A percentile compares a stretch with the other conserved stretches of the same genome.
Evolutionary conservation across 257 asterid genomes (phyloP).

Genomic region (Gynochthodes officinalis): DNA sequence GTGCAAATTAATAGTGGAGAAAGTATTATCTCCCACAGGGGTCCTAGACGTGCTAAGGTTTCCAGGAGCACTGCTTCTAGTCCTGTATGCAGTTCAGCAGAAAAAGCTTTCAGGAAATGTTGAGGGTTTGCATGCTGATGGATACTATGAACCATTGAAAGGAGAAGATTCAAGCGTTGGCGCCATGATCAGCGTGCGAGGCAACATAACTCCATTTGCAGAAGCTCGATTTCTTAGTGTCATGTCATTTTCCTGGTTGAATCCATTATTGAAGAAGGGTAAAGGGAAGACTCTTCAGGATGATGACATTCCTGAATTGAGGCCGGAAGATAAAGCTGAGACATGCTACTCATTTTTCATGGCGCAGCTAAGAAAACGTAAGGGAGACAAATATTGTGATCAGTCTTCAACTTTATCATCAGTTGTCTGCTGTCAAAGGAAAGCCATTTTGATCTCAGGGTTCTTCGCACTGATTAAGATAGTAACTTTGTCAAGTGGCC

Average conservation of each 20-base stretch:
- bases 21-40: background rate
- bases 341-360: conserved; percentile 24
- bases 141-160: conserved; percentile 12
- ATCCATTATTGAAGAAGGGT: conserved; percentile 31
- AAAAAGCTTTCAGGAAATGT: conserved; percentile 4
- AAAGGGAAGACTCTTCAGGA: conserved; percentile 23
- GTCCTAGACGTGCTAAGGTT: conserved; percentile 17
- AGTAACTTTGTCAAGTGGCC: conserved; percentile 27
- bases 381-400: background rate
- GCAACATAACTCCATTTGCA: conserved; percentile 25
- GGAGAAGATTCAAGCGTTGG: conserved; percentile 14
- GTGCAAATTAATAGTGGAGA: conserved; percentile 4
- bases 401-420: conserved; percentile 16
- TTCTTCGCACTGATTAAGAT: conserved; percentile 30
- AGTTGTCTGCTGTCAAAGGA: conserved; percentile 28
- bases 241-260: conserved; percentile 34
- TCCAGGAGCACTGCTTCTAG: conserved; percentile 20
- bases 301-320: conserved; percentile 29
- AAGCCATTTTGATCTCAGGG: conserved; percentile 29
- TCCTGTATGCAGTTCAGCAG: conserved; percentile 6
- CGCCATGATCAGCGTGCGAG: background rate
- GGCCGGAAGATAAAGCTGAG: conserved; percentile 27
- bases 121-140: background rate
- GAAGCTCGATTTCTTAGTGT: conserved; percentile 26
- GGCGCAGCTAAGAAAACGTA: conserved; percentile 18